These are phyloP conservation scores for Rhodotorula sp. DNA, from an alignment of 1,284 basidiomycete genomes.

Conservation along the genomic window DNA sequence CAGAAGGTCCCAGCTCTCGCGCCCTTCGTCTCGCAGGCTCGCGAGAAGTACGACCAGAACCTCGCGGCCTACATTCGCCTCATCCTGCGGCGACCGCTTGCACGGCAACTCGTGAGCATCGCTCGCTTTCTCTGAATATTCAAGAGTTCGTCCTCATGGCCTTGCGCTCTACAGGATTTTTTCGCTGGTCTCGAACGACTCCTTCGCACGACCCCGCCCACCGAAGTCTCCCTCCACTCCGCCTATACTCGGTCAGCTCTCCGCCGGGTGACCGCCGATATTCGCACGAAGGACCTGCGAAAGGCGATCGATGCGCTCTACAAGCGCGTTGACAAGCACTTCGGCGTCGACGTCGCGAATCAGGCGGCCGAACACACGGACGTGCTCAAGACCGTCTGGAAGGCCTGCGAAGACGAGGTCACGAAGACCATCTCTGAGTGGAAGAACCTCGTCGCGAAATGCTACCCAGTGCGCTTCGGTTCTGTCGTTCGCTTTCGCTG, in stretches of 20 bases:
- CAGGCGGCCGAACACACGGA: conserved; percentile 63
- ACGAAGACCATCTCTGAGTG: conserved; percentile 69
- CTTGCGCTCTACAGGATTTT: conserved; percentile 69
- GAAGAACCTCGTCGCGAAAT: conserved; percentile 65
- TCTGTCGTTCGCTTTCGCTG: background rate
- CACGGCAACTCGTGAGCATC: conserved; percentile 76
- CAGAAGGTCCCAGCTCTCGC: conserved; percentile 52
- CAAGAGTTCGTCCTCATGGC: background rate
- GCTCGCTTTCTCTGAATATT: background rate
- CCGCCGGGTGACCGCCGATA: conserved; percentile 83
- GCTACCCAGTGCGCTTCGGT: conserved; percentile 55
- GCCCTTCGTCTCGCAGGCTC: conserved; percentile 69
- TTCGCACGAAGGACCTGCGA: conserved; percentile 79
- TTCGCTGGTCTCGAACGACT: conserved; percentile 87
- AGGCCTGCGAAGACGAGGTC: conserved; percentile 77
- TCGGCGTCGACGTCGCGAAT: conserved; percentile 59
- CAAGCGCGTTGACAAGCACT: conserved; percentile 94
- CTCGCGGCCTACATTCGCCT: conserved; percentile 79
- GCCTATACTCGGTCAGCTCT: conserved; percentile 73
- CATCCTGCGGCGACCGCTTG: conserved; percentile 79
- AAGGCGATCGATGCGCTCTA: conserved; percentile 77
- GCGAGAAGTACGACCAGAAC: conserved; percentile 83
- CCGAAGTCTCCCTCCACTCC: conserved; percentile 72
- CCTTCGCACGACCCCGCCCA: conserved; percentile 73
- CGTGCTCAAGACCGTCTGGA: conserved; percentile 80